Conservation (phyloP, 768 basidiomycete genomes). For the Pisolithus orientalis region DNA sequence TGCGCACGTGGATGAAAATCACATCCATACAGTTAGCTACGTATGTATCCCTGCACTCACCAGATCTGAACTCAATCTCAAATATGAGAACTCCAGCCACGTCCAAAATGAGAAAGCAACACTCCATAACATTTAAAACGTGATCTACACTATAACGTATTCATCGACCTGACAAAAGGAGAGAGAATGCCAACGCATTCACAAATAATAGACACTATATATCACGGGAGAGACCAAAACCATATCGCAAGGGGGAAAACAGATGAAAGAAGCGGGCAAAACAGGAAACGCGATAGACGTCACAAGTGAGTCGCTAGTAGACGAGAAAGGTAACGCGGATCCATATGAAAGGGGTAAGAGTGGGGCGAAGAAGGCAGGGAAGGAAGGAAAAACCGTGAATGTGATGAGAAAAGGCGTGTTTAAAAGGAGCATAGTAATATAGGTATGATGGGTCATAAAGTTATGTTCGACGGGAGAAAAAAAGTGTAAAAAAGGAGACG, state of each 20-base stretch:
- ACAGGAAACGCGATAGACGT: not conserved
- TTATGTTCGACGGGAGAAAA: not conserved
- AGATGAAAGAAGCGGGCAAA: not conserved
- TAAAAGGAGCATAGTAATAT: conserved; percentile 1
- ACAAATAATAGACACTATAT: conserved; percentile 2
- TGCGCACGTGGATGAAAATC: no score
- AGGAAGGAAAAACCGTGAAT: not conserved
- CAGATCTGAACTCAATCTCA: no score
- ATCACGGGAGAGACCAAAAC: not conserved
- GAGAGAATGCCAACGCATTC: not conserved
- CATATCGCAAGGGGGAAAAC: not conserved
- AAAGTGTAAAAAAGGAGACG: not conserved
- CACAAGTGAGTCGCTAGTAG: not conserved
- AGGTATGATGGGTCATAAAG: not conserved
- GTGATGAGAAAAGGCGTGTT: not conserved
- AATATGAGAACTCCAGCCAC: no score
- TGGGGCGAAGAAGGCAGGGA: not conserved
- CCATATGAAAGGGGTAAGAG: not conserved
- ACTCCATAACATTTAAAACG: not conserved
- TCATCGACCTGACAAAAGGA: not conserved
- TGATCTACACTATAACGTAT: conserved; percentile 3
- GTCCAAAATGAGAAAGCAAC: not conserved
- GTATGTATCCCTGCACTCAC: no score
- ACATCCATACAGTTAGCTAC: no score
- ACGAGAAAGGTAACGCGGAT: not conserved